A percentile compares a stretch with the other conserved stretches of the same genome.
phyloP scores from a whole-genome alignment of 1,139 yeast genomes.

The Suhomyces yuchorum region DNA sequence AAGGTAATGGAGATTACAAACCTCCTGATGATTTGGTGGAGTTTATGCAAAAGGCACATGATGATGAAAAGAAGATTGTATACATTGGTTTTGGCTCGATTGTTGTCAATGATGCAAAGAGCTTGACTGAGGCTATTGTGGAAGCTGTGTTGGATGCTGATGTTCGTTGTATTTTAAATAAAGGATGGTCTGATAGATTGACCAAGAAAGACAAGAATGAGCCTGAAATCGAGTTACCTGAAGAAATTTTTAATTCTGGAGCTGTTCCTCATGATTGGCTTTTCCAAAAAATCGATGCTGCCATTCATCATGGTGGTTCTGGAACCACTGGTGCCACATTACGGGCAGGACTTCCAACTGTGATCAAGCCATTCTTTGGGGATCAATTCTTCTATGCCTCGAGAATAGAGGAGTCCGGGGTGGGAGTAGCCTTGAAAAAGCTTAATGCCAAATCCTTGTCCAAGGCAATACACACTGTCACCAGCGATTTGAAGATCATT shows the following conservation, averaged over 20 bases:
- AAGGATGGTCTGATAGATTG: constrained; percentile 92
- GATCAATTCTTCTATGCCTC: constrained; percentile 92
- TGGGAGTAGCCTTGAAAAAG: constrained; percentile 72
- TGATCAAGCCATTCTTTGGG: constrained; percentile 93
- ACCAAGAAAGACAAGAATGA: constrained; percentile 33
- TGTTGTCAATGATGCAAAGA: constrained; percentile 81
- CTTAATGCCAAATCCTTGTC: constrained; percentile 64
- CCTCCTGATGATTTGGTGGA: constrained; percentile 64
- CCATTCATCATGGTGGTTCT: constrained; percentile 97
- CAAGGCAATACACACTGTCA: constrained; percentile 67
- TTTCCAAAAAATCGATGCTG: constrained; percentile 85
- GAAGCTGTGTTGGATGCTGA: constrained; percentile 78
- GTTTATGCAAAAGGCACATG: constrained; percentile 66
- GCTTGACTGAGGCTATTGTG: constrained; percentile 73
- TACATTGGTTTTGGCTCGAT: constrained; percentile 96
- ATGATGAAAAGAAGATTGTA: constrained; percentile 67
- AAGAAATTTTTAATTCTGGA: constrained; percentile 67
- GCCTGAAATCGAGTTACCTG: constrained; percentile 64
- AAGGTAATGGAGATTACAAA: constrained; percentile 58
- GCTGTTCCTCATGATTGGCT: constrained; percentile 93
- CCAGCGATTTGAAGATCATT: constrained; percentile 65
- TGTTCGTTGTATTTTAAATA: constrained; percentile 82
- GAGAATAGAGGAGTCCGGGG: constrained; percentile 86
- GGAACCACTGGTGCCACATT: constrained; percentile 95
- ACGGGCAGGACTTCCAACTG: constrained; percentile 83